These are phyloP conservation scores for Geotrichum carabidarum DNA, from an alignment of 1,139 yeast genomes.

Conservation along the genomic window DNA sequence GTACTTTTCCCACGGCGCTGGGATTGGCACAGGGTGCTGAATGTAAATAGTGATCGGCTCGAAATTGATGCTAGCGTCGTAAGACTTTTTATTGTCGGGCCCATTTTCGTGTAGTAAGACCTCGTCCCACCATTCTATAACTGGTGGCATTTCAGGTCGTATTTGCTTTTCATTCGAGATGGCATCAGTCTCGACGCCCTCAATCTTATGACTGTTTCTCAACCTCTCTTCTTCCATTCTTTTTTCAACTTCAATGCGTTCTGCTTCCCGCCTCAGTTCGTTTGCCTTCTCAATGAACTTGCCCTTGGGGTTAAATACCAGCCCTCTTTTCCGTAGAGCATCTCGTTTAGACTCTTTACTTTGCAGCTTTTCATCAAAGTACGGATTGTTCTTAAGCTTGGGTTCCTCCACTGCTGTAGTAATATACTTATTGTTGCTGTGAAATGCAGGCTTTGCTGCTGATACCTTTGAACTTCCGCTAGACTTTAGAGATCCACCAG, in stretches of 20 bases:
- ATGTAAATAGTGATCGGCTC: conserved; percentile 51
- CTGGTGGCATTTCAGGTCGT: conserved; percentile 48
- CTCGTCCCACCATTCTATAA: conserved; percentile 80
- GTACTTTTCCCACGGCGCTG: conserved; percentile 53
- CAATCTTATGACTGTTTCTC: conserved; percentile 22
- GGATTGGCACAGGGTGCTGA: conserved; percentile 74
- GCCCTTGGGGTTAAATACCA: conserved; percentile 56
- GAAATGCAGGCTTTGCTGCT: background rate
- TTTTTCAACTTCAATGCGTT: conserved; percentile 37
- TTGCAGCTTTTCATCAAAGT: conserved; percentile 43
- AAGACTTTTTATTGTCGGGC: conserved; percentile 32
- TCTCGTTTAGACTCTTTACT: conserved; percentile 27
- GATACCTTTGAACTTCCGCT: background rate
- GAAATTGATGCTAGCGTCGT: conserved; percentile 23
- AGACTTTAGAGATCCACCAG: background rate
- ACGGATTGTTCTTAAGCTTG: conserved; percentile 41
- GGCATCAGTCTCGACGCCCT: conserved; percentile 17
- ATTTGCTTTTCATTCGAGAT: conserved; percentile 13
- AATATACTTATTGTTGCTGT: conserved; percentile 18
- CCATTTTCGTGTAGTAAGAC: conserved; percentile 34
- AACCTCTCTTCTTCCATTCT: conserved; percentile 28
- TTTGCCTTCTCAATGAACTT: conserved; percentile 57
- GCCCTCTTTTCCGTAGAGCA: conserved; percentile 37
- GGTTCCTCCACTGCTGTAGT: conserved; percentile 5
- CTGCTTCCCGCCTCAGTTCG: conserved; percentile 43